Percentiles rank a stretch among this genome's conserved stretches.
Evolutionary conservation across 805 yeast species (phyloP).

Genomic region (Cyberlindnera nakhonratchasimensis): DNA sequence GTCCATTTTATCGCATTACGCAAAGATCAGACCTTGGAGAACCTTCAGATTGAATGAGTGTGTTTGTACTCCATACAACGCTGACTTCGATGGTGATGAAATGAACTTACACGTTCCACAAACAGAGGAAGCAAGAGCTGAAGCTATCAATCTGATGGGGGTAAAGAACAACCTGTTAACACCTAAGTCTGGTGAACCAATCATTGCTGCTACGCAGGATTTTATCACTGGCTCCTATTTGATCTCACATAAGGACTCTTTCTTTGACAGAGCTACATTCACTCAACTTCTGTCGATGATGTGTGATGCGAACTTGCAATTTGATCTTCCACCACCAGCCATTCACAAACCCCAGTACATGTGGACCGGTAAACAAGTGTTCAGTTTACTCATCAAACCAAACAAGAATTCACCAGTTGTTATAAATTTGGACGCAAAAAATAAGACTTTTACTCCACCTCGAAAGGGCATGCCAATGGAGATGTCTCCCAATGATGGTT

Average conservation of each 20-base stretch:
- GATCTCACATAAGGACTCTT: slow-evolving; percentile 89
- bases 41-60: slow-evolving; percentile 96
- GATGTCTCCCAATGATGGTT: slow-evolving; percentile 98
- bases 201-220: slow-evolving; percentile 99
- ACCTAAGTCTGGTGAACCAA: slow-evolving; percentile 98
- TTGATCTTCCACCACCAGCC: slow-evolving; percentile 95
- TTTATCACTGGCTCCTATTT: slow-evolving; percentile 95
- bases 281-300: slow-evolving; percentile 86
- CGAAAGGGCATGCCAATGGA: slow-evolving; percentile 69
- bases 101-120: slow-evolving; percentile 99
- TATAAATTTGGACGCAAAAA: slow-evolving; percentile 91
- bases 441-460: slow-evolving; percentile 85
- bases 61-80: slow-evolving; percentile 99
- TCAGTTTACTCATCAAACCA: slow-evolving; percentile 82
- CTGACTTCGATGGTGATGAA: slow-evolving; percentile 99
- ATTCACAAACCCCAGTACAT: slow-evolving; percentile 81
- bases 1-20: slow-evolving; percentile 92
- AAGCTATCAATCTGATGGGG: slow-evolving; percentile 98
- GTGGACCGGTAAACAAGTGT: slow-evolving; percentile 98
- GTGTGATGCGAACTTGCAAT: slow-evolving; percentile 87
- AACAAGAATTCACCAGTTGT: slow-evolving; percentile 71
- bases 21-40: slow-evolving; percentile 96
- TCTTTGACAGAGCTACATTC: slow-evolving; percentile 82
- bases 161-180: slow-evolving; percentile 92
- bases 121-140: slow-evolving; percentile 98